Base-by-base conservation (phyloP, 2,329 filamentous ascomycete genomes). In the Calonectria henricotiae region DNA sequence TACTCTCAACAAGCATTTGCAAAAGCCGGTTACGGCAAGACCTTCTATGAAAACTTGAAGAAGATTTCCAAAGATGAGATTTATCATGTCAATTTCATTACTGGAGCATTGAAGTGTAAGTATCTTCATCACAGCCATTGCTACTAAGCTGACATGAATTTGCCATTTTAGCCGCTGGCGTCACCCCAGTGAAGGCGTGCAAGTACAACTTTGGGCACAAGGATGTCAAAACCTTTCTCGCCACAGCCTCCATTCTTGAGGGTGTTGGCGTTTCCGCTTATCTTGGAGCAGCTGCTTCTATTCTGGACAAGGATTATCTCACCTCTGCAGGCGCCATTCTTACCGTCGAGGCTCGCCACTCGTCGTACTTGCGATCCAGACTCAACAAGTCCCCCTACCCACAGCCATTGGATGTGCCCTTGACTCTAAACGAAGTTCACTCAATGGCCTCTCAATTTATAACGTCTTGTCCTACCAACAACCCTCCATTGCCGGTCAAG, bases 391-490 rank as follows among this genome's bases (percentile, higher is more conserved):
- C 80, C 5, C 89, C 90, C 2, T 90, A 89, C 76, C 83, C 90
- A 0, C 85, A 89, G 73, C 81, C 90, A 8, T 91, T 91, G 72
- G 91, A 92, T 72, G 85, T 86, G 27, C 89, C 90, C 0, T 84
- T 92, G 43, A 80, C 82, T 73, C 85, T 88, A 77, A 86, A 91
- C 79, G 82, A 87, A 75, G 89, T 93, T 58, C 91, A 86, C 84
- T 90, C 90, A 3, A 86, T 93, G n/a, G 90, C 91, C 0, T 85
- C 89, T 0, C 83, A 84, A 65, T 92, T 92, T 81, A 91, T 93
- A 79, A 84, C 35, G 47, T 80, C 82, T 2, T 92, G 90, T 80
- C 89, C 91, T 1, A 72, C 82, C 7, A 83, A 80, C 74, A 91
- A 91, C 78, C 81, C 85, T 0, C 73, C 82, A 1, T 83, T 92